Evolutionary conservation across 2,329 filamentous ascomycete species (phyloP).

Genomic region (Paecilomyces dactylethromorphus): DNA sequence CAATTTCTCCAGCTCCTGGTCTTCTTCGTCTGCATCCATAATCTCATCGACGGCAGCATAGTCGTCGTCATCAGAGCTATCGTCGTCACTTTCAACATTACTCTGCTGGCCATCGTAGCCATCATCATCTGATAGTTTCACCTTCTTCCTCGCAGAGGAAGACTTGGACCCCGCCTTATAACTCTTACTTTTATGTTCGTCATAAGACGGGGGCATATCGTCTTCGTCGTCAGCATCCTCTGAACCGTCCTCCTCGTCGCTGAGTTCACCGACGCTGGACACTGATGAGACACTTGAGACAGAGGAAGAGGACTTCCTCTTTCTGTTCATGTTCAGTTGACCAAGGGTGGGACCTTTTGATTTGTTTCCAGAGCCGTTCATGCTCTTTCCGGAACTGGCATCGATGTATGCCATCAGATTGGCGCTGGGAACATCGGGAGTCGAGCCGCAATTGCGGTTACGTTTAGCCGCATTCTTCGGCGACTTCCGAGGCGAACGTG

Average conservation of each 20-base stretch:
- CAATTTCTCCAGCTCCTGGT: slow-evolving; percentile 68
- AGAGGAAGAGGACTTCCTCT: slow-evolving; percentile 29
- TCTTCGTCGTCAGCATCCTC: slow-evolving; percentile 38
- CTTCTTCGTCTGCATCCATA: slow-evolving; percentile 72
- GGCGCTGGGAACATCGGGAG: slow-evolving; percentile 8
- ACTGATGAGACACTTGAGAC: slow-evolving; percentile 32
- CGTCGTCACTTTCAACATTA: slow-evolving; percentile 25
- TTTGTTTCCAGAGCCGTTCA: slow-evolving; percentile 17
- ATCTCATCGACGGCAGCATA: slow-evolving; percentile 75
- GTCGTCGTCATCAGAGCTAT: slow-evolving; percentile 55
- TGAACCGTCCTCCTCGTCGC: slow-evolving; percentile 30
- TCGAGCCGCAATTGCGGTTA: slow-evolving; percentile 13
- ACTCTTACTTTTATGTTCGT: slow-evolving; percentile 22
- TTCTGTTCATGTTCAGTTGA: slow-evolving; percentile 18
- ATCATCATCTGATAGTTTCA: slow-evolving; percentile 28
- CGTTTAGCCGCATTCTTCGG: slow-evolving; percentile 19
- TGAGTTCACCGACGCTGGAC: slow-evolving; percentile 28
- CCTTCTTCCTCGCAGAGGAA: slow-evolving; percentile 24
- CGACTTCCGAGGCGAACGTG: slow-evolving; percentile 20
- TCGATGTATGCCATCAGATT: slow-evolving; percentile 15
- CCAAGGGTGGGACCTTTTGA: slow-evolving; percentile 17
- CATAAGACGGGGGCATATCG: slow-evolving; percentile 37
- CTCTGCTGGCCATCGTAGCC: slow-evolving; percentile 22
- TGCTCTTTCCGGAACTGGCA: slow-evolving; percentile 12
- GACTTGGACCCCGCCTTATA: slow-evolving; percentile 36